A percentile compares a stretch with the other conserved stretches of the same genome.
phyloP scores from a whole-genome alignment of 1,284 basidiomycete species.

The Athelia sp. region DNA sequence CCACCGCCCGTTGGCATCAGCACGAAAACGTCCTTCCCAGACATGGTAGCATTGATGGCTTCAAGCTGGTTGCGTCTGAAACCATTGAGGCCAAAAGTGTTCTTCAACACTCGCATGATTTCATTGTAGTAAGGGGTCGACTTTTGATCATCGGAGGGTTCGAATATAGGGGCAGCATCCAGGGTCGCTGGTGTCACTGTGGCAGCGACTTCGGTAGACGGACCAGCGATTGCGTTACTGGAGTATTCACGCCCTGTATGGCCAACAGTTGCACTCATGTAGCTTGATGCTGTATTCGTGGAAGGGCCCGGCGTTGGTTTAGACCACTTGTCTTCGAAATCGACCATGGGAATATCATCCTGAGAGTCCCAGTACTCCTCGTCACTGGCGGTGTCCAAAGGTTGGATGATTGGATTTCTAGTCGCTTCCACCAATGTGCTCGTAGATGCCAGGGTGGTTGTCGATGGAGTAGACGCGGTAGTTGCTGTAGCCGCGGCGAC shows the following conservation, averaged over 20 bases:
- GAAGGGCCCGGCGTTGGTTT: background rate
- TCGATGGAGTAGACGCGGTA: too few relatives aligned
- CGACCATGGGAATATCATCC: conserved; percentile 12
- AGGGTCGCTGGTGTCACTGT: conserved; percentile 3
- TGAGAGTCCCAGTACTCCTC: conserved; percentile 24
- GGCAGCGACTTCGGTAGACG: background rate
- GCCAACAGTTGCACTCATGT: background rate
- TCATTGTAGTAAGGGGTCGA: conserved; percentile 49
- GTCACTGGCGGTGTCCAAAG: conserved; percentile 20
- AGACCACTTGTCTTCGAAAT: conserved; percentile 5
- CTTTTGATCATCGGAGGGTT: conserved; percentile 16
- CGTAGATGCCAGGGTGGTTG: too few relatives aligned
- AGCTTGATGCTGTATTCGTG: background rate
- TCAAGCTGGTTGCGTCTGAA: conserved; percentile 88
- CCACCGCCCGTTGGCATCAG: conserved; percentile 98
- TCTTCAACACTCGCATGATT: conserved; percentile 56
- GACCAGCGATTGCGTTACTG: conserved; percentile 3
- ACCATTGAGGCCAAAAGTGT: conserved; percentile 60
- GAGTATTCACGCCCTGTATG: conserved; percentile 13
- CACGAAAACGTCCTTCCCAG: conserved; percentile 86
- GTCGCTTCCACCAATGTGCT: conserved; percentile 10
- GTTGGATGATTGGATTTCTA: conserved; percentile 14
- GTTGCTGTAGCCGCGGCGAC: background rate
- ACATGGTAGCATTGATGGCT: conserved; percentile 79
- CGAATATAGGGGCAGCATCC: conserved; percentile 1